Evolutionary conservation across 2,329 filamentous ascomycete species (phyloP), one percentile per base, ranked within the genome.

Genomic region (Fusarium tuaranense): DNA sequence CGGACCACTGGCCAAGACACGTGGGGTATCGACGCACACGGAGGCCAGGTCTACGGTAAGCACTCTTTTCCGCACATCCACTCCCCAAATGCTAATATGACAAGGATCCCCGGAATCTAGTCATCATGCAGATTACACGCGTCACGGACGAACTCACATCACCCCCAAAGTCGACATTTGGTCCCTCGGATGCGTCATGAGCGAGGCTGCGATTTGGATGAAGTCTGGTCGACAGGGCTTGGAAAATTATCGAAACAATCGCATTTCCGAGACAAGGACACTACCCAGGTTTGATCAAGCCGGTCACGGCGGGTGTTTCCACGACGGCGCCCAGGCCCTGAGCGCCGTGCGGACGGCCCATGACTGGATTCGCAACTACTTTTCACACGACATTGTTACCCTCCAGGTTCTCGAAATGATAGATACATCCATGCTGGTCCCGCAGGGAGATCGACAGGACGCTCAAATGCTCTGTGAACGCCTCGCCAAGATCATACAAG

Each of bases 181-280:
- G 27, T 67, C 67, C 12, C 32, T 69, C 4, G 67, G 67, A 6
- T 25, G 38, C 3, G 36, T 69, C 18, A 67, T 69, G 63, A 67
- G 67, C 9, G 67, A 67, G 18, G 13, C 67, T 5, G 67, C 67
- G 1, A 4, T 30, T 14, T 69, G 67, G 63, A 38, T 69, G 7
- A 38, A 25, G 12, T 10, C 0, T 22, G 67, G 67, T 1, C 2
- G 6, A 12, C 8, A 30, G 12, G 63, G 48, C 2, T 32, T 48
- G 6, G 7, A 27, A 9, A 12, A 58, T 0, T 69, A 69, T 41
- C 18, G 14, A 7, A 7, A 44, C 8, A 22, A 20, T 2, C 57
- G 55, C 8, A 16, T 46, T 2, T 7, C 46, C 14, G 63, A 62
- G 32, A 58, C 58, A 1, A 58, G 20, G 5, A 27, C 2, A n/a